phyloP scores from a whole-genome alignment of 352 stramenopile genomes.

The Phytophthora brassicae region DNA sequence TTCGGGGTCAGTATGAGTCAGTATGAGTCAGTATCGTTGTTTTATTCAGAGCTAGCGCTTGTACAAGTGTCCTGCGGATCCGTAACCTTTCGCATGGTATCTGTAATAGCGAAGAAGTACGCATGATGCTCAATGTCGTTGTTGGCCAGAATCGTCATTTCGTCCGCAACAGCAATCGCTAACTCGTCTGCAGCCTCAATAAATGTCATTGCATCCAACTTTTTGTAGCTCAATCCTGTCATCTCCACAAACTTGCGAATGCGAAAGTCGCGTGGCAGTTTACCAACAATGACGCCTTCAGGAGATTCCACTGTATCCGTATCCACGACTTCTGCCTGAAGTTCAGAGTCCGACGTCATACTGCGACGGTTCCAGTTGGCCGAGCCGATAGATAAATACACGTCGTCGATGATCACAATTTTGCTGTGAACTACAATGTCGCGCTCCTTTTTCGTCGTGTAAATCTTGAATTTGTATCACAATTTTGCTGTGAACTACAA shows the following conservation, averaged over 20 bases:
- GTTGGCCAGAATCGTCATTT: conserved; percentile 25
- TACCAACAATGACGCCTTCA: conserved; percentile 33
- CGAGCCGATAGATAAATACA: conserved; percentile 58
- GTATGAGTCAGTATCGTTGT: too few species aligned
- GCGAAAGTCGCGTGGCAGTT: conserved; percentile 53
- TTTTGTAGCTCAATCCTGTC: conserved; percentile 38
- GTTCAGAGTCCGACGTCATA: conserved; percentile 56
- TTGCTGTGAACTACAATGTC: conserved; percentile 71
- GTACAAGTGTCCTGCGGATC: conserved; percentile 23
- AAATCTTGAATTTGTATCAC: conserved; percentile 54
- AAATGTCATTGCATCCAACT: conserved; percentile 53
- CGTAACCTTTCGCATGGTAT: conserved; percentile 17
- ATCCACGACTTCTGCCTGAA: conserved; percentile 56
- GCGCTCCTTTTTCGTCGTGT: too few species aligned
- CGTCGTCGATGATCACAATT: conserved; percentile 58
- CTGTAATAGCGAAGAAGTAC: conserved; percentile 24
- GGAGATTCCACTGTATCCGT: conserved; percentile 24
- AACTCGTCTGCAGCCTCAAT: conserved; percentile 42
- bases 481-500: conserved; percentile 61
- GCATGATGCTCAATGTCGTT: conserved; percentile 16
- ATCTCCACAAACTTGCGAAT: conserved; percentile 68
- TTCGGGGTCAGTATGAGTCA: too few species aligned
- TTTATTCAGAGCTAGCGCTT: too few species aligned
- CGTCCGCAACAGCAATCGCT: conserved; percentile 2
- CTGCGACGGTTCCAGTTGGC: conserved; percentile 57